These are phyloP conservation scores for Pyrus hybrid DNA, from an alignment of 331 rosid species.

Conservation along the genomic window DNA sequence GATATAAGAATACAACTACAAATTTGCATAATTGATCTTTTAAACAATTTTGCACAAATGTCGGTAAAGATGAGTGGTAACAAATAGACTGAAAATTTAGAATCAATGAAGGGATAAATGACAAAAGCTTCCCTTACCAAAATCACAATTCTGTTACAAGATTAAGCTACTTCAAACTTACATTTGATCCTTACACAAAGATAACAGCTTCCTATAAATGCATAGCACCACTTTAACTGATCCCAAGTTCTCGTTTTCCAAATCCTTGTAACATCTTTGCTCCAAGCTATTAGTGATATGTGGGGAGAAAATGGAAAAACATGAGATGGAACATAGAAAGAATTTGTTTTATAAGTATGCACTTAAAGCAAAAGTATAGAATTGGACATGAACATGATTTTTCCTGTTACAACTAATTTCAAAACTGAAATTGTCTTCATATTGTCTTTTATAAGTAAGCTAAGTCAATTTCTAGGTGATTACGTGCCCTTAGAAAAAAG, in stretches of 20 bases:
- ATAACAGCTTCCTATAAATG: slow-evolving; percentile 61
- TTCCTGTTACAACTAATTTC: neutral
- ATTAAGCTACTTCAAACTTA: slow-evolving; percentile 38
- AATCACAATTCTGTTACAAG: neutral
- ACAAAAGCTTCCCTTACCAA: neutral
- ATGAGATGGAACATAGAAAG: slow-evolving; percentile 1
- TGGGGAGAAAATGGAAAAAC: slow-evolving; percentile 14
- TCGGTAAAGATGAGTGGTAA: no score
- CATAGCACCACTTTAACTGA: slow-evolving; percentile 62
- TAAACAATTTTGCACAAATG: no score
- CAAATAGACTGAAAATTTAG: no score
- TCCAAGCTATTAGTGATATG: slow-evolving; percentile 71
- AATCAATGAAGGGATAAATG: no score
- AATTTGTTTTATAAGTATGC: neutral
- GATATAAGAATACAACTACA: no score
- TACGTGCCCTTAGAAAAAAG: neutral
- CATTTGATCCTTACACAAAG: slow-evolving; percentile 76
- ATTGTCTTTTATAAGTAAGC: neutral
- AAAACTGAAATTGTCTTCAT: neutral
- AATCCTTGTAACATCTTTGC: slow-evolving; percentile 78
- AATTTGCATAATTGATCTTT: no score
- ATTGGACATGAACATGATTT: neutral
- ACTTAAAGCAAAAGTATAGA: neutral
- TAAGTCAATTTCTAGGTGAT: neutral
- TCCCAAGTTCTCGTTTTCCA: slow-evolving; percentile 62